phyloP scores from a whole-genome alignment of 495 filamentous ascomycete species.

The Neurospora sp. region DNA sequence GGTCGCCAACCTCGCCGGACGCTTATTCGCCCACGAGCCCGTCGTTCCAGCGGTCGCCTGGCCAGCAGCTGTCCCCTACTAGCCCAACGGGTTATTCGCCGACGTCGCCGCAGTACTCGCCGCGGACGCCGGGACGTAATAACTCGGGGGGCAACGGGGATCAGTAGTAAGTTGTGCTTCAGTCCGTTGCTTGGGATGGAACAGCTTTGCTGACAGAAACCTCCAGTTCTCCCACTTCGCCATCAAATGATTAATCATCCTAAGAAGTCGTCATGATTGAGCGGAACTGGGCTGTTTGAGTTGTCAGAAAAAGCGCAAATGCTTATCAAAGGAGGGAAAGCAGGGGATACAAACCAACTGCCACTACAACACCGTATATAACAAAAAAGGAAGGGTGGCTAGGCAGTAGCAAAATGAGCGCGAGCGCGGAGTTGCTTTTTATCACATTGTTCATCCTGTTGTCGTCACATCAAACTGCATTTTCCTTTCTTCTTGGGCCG shows the following conservation, averaged over 20 bases:
- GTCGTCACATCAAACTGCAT: neutral
- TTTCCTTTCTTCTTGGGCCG: neutral
- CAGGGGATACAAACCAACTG: neutral
- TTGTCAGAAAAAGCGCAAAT: neutral
- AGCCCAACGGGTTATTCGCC: slow-evolving; percentile 43
- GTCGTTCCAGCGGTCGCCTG: slow-evolving; percentile 51
- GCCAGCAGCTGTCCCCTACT: slow-evolving; percentile 40
- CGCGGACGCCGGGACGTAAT: slow-evolving; percentile 29
- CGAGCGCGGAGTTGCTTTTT: neutral
- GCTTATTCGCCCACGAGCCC: slow-evolving; percentile 73
- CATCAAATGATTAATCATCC: slow-evolving; percentile 19
- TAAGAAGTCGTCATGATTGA: neutral
- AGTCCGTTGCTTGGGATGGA: neutral
- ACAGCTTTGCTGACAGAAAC: neutral
- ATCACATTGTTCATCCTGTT: neutral
- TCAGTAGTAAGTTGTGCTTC: slow-evolving; percentile 22
- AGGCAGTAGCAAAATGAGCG: neutral
- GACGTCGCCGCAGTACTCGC: slow-evolving; percentile 36
- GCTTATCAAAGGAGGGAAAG: neutral
- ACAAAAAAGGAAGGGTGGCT: neutral
- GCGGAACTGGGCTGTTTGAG: neutral
- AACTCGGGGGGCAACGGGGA: slow-evolving; percentile 21
- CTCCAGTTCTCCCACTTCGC: slow-evolving; percentile 24
- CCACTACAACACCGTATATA: neutral
- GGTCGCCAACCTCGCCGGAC: slow-evolving; percentile 57